A percentile compares a stretch with the other conserved stretches of the same genome.
Evolutionary conservation across 352 stramenopile species (phyloP).

Genomic region (Phytophthora sojae): DNA sequence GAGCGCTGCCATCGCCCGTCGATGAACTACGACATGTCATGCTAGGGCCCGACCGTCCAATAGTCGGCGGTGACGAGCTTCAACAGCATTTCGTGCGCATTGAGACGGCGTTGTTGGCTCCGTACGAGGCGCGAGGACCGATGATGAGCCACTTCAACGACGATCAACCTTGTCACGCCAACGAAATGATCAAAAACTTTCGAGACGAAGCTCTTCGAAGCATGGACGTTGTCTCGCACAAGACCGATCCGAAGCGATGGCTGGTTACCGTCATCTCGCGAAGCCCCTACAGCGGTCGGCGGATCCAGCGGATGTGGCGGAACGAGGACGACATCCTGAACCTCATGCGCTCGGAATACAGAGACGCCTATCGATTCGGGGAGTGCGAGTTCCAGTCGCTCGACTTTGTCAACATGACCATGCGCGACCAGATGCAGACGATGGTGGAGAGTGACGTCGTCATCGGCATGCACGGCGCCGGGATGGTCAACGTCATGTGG

Average conservation of each 20-base stretch:
- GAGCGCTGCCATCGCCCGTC: conserved; percentile 21
- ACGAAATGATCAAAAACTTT: conserved; percentile 13
- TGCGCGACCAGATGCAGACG: conserved; percentile 48
- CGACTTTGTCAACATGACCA: conserved; percentile 57
- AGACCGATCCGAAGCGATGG: conserved; percentile 5
- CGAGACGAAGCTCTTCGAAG: conserved; percentile 21
- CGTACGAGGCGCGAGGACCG: conserved; percentile 40
- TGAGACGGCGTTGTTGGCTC: conserved; percentile 35
- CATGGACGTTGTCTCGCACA: conserved; percentile 18
- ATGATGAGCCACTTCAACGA: conserved; percentile 55
- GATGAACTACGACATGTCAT: conserved; percentile 12
- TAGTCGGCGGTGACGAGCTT: conserved; percentile 25
- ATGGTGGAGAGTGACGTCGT: conserved; percentile 66
- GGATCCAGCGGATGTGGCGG: conserved; percentile 53
- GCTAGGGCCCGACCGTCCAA: conserved; percentile 8
- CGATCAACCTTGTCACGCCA: conserved; percentile 37
- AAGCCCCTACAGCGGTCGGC: conserved; percentile 44
- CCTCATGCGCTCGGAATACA: conserved; percentile 40
- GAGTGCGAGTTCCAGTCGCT: conserved; percentile 47
- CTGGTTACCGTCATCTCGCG: conserved; percentile 57
- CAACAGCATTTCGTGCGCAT: conserved; percentile 28
- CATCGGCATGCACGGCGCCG: conserved; percentile 75
- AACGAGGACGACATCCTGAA: conserved; percentile 54
- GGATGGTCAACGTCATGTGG: conserved; percentile 72
- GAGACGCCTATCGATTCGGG: conserved; percentile 22